Base-by-base conservation (phyloP, 495 filamentous ascomycete genomes). In the Penicillium verhagenii region DNA sequence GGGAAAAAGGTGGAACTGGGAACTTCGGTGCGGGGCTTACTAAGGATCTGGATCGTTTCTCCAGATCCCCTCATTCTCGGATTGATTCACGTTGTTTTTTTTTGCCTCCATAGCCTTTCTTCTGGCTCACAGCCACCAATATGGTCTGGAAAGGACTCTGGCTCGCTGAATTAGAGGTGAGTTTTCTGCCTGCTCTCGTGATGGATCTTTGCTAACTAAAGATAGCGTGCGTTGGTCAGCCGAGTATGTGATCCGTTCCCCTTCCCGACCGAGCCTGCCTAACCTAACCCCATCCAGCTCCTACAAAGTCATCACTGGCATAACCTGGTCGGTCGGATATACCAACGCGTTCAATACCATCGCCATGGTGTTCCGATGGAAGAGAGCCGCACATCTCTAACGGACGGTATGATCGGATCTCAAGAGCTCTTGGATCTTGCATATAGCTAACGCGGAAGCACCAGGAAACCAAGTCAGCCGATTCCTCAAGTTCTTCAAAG, bases 251-350 rank as follows among this genome's bases (percentile, higher is more conserved):
- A 47, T 18, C 54, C 60, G 70, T 49, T 21, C 2, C 14, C 23
- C 7, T 68, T 59, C 39, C n/a, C 24, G 26, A 44, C 49, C 7
- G 24, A 16, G 10, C 20, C 10, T 35, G n/a, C n/a, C 16, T 19
- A n/a, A n/a, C n/a, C 40, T 53, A 45, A 53, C 38, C 49, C 42
- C 11, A 40, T 47, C 47, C 64, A 87, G 84, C 79, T 88, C 50
- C 73, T 87, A 42, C 60, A 67, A 50, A 87, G 84, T 62, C 81
- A 79, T 4, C 61, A 75, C 33, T 88, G 86, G 64, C 85, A 87
- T 63, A 72, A 79, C 11, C 71, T 70, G 50, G 85, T 86, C n/a
- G 72, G 77, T 16, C 66, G 63, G 55, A 69, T 86, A 14, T 80
- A 86, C 64, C 75, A 78, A 39, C 74, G 71, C 37, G 65, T 86